Base-by-base conservation (phyloP, 1,284 basidiomycete species). In the Meripilus lineatus region DNA sequence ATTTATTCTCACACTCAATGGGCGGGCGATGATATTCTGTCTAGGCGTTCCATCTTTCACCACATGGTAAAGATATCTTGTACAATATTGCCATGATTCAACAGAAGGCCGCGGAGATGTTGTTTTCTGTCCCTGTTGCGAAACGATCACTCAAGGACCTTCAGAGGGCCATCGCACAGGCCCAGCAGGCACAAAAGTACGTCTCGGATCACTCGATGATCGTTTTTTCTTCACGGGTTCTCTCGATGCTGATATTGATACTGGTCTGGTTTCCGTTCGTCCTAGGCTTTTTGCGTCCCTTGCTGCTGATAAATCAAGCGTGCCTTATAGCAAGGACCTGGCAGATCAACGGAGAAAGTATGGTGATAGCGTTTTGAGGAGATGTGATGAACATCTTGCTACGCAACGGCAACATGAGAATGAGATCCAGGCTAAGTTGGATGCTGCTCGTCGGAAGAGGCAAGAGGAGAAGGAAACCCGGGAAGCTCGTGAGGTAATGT, bases 51-150 rank as follows among this genome's bases (percentile, higher is more conserved):
- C 84, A 89, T 55, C 63, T 92, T 17, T 80, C 85, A 54, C 91
- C 92, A 0, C 76, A 73, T 46, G 93, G 97, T 68, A 92, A 93
- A 57, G 88, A 89, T 4, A 84, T 88, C 41, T 53, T 89, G 33
- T 97, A 94, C 68, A 97, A 97, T 63, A 89, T 96, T 57, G 93
- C 93, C 43, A 93, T 96, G 85, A 91, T 97, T 28, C 84, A 93
- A 63, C 93, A 97, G 63, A 95, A 95, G 64, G 85, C 89, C 0
- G 88, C 90, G 0, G 92, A 96, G 62, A 77, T 96, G 68, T 67
- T 96, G 38, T 81, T 93, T 49, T 74, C 79, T 1, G 67, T 93
- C 17, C 73, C 75, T 2, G 75, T 84, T 0, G 70, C 79, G 13
- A 91, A 90, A 58, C 81, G 94, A 15, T 81, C 84, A 1, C 69